A percentile compares a stretch with the other conserved stretches of the same genome.
These are phyloP conservation scores for Tylopilus cervinicoccineus DNA, from an alignment of 768 basidiomycete genomes.

Conservation along the genomic window DNA sequence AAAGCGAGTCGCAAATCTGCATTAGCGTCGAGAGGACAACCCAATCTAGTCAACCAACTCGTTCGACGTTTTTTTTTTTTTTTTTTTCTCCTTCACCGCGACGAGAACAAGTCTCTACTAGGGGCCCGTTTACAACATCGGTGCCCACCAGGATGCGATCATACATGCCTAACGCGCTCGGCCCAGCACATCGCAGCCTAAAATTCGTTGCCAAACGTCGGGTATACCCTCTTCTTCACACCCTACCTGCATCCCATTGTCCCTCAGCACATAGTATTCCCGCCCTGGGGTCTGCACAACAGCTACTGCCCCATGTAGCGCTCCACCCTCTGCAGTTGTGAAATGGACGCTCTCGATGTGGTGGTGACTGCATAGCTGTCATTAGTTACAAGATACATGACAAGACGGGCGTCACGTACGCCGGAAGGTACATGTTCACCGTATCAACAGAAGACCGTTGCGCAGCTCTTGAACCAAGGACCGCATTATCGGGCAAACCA, in stretches of 20 bases:
- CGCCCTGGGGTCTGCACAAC: slow-evolving; percentile 65
- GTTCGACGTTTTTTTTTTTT: too few species aligned
- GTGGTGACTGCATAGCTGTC: slow-evolving; percentile 58
- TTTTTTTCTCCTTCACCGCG: too few species aligned
- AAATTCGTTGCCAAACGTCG: slow-evolving; percentile 54
- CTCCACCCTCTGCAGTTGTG: slow-evolving; percentile 35
- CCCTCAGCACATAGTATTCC: slow-evolving; percentile 65
- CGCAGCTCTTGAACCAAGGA: slow-evolving; percentile 13
- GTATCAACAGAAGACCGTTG: slow-evolving; percentile 35
- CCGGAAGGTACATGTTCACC: slow-evolving; percentile 62
- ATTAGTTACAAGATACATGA: neutral
- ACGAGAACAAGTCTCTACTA: too few species aligned
- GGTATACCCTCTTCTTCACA: slow-evolving; percentile 71
- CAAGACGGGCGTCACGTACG: slow-evolving; percentile 37
- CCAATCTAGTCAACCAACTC: too few species aligned
- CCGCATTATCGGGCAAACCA: slow-evolving; percentile 35
- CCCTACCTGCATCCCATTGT: slow-evolving; percentile 77
- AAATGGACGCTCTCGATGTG: slow-evolving; percentile 77
- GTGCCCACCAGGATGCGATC: too few species aligned
- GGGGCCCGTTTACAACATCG: too few species aligned
- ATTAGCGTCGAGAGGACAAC: too few species aligned
- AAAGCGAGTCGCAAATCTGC: too few species aligned
- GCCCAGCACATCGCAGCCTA: slow-evolving; percentile 43
- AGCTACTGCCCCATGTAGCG: slow-evolving; percentile 62
- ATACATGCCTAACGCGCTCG: neutral